These are phyloP conservation scores for Pyropia yezoensis DNA, from an alignment of 23 red algal genomes.

Conservation along the genomic window DNA sequence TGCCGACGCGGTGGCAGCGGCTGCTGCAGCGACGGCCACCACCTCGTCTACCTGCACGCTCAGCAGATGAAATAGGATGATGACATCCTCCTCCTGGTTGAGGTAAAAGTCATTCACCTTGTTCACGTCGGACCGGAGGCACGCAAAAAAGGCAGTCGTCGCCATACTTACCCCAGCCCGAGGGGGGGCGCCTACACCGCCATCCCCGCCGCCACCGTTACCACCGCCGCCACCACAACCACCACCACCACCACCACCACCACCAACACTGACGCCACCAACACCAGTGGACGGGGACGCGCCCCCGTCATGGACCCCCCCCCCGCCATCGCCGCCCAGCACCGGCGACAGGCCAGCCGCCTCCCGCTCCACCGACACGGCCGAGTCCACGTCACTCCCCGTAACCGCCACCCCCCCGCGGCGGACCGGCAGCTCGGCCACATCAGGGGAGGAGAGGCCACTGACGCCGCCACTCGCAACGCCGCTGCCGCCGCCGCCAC, in stretches of 20 bases:
- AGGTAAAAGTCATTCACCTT: conserved; percentile 99
- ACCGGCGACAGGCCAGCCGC: neutral
- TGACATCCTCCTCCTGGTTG: conserved; percentile 86
- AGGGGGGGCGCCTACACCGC: neutral
- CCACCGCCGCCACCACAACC: no score
- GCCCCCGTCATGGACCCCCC: no score
- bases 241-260: no score
- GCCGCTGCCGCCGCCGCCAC: neutral
- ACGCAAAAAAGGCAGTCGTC: conserved; percentile 44
- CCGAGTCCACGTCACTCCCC: conserved; percentile 1
- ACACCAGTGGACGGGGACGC: no score
- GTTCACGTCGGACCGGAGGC: conserved; percentile 61
- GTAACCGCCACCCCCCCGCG: no score
- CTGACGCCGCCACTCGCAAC: neutral
- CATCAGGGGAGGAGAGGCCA: neutral
- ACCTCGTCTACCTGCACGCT: conserved; percentile 23
- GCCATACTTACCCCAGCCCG: neutral
- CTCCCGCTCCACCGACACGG: conserved; percentile 4
- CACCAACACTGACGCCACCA: no score
- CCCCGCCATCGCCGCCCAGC: conserved; percentile 3
- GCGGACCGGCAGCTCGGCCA: neutral
- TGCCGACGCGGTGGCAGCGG: neutral
- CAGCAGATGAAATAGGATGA: conserved; percentile 59
- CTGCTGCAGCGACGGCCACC: conserved; percentile 12
- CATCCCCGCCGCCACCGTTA: neutral